A percentile compares a stretch with the other conserved stretches of the same genome.
These are phyloP conservation scores for Pleurotus djamor DNA, from an alignment of 768 basidiomycete species.

Conservation along the genomic window DNA sequence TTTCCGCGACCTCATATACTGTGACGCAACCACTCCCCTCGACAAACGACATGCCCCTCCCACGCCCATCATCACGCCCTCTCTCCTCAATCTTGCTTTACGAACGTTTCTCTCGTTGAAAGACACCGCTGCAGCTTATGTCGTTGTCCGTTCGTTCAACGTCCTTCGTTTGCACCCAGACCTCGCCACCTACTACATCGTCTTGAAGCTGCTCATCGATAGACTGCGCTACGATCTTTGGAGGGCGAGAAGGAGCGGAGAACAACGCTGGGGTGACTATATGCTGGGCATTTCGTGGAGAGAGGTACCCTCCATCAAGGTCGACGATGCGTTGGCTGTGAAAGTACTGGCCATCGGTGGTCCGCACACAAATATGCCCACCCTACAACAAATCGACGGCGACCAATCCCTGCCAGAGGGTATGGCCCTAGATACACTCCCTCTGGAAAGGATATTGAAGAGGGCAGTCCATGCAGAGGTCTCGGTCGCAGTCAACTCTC, in stretches of 20 bases:
- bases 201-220: conserved; percentile 33
- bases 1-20: conserved; percentile 35
- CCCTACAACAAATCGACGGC: background rate
- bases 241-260: background rate
- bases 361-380: background rate
- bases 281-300: background rate
- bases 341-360: background rate
- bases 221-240: conserved; percentile 16
- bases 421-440: background rate
- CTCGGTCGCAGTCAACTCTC: background rate
- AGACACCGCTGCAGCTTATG: conserved; percentile 48
- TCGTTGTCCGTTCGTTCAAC: conserved; percentile 30
- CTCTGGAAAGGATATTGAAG: conserved; percentile 1
- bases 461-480: conserved; percentile 2
- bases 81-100: conserved; percentile 38
- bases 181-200: conserved; percentile 34
- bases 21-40: background rate
- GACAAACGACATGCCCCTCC: conserved; percentile 6
- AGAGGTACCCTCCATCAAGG: background rate
- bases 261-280: conserved; percentile 2
- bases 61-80: conserved; percentile 21
- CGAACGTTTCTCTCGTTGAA: conserved; percentile 38
- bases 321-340: background rate
- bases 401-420: background rate
- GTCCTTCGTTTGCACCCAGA: conserved; percentile 26